Percentiles rank a stretch among this genome's conserved stretches.
Conservation (phyloP, 2,329 filamentous ascomycete genomes). For the Sarocladium oryzae region DNA sequence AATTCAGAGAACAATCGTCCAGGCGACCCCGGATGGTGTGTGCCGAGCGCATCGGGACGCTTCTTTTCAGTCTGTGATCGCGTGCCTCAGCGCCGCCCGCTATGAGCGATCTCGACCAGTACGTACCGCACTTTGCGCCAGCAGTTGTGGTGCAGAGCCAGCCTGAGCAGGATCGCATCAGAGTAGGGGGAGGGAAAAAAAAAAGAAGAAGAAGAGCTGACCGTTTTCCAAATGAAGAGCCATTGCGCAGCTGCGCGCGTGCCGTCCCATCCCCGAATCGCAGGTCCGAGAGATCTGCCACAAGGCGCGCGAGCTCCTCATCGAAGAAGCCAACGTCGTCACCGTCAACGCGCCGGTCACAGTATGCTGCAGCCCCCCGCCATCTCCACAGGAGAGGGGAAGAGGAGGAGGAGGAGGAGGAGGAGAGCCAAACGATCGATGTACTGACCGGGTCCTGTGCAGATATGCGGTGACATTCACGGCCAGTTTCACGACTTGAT, state of each 20-base stretch:
- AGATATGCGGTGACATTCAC: conserved; percentile 85
- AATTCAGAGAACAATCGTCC: background rate
- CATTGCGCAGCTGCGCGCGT: conserved; percentile 91
- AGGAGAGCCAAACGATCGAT: background rate
- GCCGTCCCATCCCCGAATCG: conserved; percentile 88
- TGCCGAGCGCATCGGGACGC: background rate
- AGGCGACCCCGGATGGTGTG: background rate
- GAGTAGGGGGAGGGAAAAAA: too few relatives aligned
- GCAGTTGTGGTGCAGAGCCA: background rate
- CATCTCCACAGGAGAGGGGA: too few relatives aligned
- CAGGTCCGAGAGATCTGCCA: conserved; percentile 96
- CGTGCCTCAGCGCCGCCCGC: conserved; percentile 16
- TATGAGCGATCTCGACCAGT: conserved; percentile 97
- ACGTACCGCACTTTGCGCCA: conserved; percentile 20
- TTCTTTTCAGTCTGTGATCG: conserved; percentile 13
- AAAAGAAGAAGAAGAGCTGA: conserved; percentile 14
- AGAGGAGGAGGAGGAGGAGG: too few relatives aligned
- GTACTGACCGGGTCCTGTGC: background rate
- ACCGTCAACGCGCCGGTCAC: conserved; percentile 92
- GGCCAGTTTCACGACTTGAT: conserved; percentile 98
- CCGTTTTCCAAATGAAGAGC: conserved; percentile 56
- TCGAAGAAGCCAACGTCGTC: conserved; percentile 96
- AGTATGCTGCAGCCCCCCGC: too few relatives aligned
- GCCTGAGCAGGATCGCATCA: too few relatives aligned
- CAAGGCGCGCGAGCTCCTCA: conserved; percentile 90